Base-by-base conservation (phyloP, 2,329 filamentous ascomycete species). In the Exophiala xenobiotica region DNA sequence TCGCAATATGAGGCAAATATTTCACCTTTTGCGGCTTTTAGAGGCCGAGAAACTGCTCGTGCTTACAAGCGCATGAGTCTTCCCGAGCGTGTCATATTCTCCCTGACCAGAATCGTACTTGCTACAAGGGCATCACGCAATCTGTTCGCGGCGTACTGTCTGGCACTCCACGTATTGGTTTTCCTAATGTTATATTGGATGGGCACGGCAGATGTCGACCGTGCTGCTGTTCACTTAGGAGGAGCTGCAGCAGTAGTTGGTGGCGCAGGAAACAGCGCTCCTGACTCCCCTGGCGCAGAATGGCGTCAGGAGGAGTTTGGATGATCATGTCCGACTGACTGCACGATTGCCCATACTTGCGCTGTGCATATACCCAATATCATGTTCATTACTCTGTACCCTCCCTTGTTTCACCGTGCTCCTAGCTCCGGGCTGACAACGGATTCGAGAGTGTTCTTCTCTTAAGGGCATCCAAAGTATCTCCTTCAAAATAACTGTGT, bases 1-100 rank as follows among this genome's bases (percentile, higher is more conserved):
- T 86, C 90, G 51, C 89, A 90, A 8, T 99, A 99, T 72, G 93
- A 99, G 73, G 88, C 88, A 35, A 95, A 93, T 65, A 86, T 99
- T 42, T 96, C 90, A 8, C 93, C 93, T 0, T 99, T 99, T 68
- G 91, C 92, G 20, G 90, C 90, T 2, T 99, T 99, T 74, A 80
- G 92, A 38, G 91, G 92, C n/a, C 82, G 92, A 45, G 95, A 99
- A 72, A 91, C 88, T 29, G 86, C 90, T 5, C 79, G 95, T 41
- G 93, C 92, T 1, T 91, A 96, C 70, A 90, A 90, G 65, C 83
- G 91, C 35, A 95, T 99, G 90, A 92, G 86, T 63, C 74, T 96
- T 6, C 90, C 91, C 0, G 93, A 99, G 70, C 79, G 93, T 31
- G 82, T 90, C 41, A 87, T 99, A 3, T 95, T 95, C 70, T 91